Evolutionary conservation across 1,284 basidiomycete species (phyloP).

Genomic region (Apiotrichum laibachii): DNA sequence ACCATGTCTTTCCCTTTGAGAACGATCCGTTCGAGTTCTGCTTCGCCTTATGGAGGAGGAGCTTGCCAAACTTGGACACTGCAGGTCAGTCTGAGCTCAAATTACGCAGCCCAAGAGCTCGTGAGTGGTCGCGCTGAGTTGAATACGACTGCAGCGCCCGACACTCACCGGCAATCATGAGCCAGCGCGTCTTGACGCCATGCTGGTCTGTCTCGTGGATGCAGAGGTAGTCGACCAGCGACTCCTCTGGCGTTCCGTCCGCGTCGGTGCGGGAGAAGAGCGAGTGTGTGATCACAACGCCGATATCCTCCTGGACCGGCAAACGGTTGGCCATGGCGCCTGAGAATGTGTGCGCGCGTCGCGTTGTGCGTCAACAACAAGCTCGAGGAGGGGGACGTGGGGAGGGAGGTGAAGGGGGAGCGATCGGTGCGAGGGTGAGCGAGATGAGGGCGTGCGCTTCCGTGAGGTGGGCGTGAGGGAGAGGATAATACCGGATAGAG

Average conservation of each 20-base stretch:
- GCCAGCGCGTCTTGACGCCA: slow-evolving; percentile 73
- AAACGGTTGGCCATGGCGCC: neutral
- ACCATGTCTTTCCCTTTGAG: slow-evolving; percentile 98
- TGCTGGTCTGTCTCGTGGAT: slow-evolving; percentile 74
- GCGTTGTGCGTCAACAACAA: no score
- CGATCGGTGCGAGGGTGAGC: no score
- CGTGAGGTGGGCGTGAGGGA: no score
- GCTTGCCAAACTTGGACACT: slow-evolving; percentile 66
- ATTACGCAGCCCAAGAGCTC: no score
- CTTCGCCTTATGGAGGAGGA: slow-evolving; percentile 92
- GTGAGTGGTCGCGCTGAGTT: no score
- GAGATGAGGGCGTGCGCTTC: no score
- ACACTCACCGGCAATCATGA: slow-evolving; percentile 77
- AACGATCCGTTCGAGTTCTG: slow-evolving; percentile 91
- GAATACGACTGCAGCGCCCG: no score
- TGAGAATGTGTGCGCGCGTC: no score
- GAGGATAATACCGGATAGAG: no score
- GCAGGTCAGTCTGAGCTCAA: neutral
- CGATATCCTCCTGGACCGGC: slow-evolving; percentile 13
- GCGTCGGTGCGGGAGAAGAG: slow-evolving; percentile 69
- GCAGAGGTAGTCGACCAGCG: slow-evolving; percentile 79
- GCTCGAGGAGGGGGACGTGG: no score
- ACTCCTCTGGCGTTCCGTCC: slow-evolving; percentile 64
- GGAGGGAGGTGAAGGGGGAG: no score
- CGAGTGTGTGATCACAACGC: slow-evolving; percentile 70